Evolutionary conservation across 495 filamentous ascomycete species (phyloP), one percentile per base, ranked within the genome.

Genomic region (Xylaria longipes): DNA sequence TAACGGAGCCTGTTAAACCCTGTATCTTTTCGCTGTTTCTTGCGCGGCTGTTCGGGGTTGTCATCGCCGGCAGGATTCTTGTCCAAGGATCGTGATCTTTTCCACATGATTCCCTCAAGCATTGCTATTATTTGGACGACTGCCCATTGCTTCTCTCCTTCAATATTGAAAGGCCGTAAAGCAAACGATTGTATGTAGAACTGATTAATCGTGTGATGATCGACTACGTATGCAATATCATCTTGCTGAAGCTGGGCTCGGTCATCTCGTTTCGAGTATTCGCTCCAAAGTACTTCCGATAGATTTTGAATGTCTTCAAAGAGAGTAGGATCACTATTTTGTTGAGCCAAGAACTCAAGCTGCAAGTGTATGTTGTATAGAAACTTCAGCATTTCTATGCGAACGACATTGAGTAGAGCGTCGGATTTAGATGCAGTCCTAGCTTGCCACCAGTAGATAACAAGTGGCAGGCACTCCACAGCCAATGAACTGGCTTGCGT

Each of bases 241-340:
- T 94, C 93, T 25, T 93, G 81, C 70, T 94, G 91, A 20, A 97
- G 80, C n/a, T 90, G 85, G 31, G 92, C 89, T 65, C 90, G 90
- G 58, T 92, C 91, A 33, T 89, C 81, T 72, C 94, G 88, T 70
- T 81, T 88, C 35, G 86, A 85, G 80, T 97, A 97, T 71, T 97
- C 94, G 8, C 83, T 85, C 78, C 89, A 89, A 31, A 97, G 75
- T 25, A 86, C 84, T 58, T 91, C 87, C 52, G 87, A 70, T 27
- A 96, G 80, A 14, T 85, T 86, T 73, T 91, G 82, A 11, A 81
- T 73, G 27, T 82, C 76, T 11, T 77, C 73, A 17, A 81, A 71
- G 37, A 85, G 72, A 20, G 73, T 70, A 41, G 68, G 65, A 57
- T 77, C 75, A 39, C 39, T 74, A 70, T 66, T 81, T 74, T 39